These are phyloP conservation scores for Monosporascus cannonballus DNA, from an alignment of 2,329 filamentous ascomycete genomes.

Conservation along the genomic window DNA sequence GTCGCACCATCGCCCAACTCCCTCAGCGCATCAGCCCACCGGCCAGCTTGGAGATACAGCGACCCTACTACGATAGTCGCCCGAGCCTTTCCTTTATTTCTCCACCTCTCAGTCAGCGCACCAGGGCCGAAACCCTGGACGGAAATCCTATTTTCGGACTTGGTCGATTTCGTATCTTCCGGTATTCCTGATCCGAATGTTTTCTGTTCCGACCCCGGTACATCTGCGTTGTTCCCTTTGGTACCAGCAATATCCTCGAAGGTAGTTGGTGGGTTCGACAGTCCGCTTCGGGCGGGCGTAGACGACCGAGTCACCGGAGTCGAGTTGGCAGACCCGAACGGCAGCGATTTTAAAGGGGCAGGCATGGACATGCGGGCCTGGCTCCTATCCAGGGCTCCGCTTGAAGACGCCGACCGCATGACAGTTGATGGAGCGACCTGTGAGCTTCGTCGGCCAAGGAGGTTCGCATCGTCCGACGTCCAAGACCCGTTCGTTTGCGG, in stretches of 20 bases:
- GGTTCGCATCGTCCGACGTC: slow-evolving; percentile 35
- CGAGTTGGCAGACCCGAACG: slow-evolving; percentile 38
- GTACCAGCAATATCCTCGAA: slow-evolving; percentile 39
- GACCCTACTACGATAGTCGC: slow-evolving; percentile 75
- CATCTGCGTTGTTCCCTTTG: slow-evolving; percentile 26
- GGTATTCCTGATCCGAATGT: slow-evolving; percentile 30
- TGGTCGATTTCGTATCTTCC: slow-evolving; percentile 43
- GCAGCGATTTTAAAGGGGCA: slow-evolving; percentile 43
- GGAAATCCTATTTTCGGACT: slow-evolving; percentile 47
- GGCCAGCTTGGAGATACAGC: slow-evolving; percentile 80
- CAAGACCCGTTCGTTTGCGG: slow-evolving; percentile 37
- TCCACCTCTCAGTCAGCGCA: slow-evolving; percentile 68
- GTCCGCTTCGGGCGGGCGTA: slow-evolving; percentile 42
- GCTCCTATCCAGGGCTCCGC: slow-evolving; percentile 50
- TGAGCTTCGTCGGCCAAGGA: slow-evolving; percentile 45
- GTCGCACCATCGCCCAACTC: slow-evolving; percentile 76
- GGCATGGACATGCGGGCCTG: slow-evolving; percentile 78
- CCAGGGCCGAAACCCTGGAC: slow-evolving; percentile 67
- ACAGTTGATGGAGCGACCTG: slow-evolving; percentile 42
- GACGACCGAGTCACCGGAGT: slow-evolving; percentile 41
- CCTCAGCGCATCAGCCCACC: slow-evolving; percentile 82
- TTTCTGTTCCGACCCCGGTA: slow-evolving; percentile 37
- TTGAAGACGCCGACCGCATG: slow-evolving; percentile 48
- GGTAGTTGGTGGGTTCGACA: slow-evolving; percentile 42
- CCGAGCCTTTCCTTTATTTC: slow-evolving; percentile 75